Conservation (phyloP, 495 filamentous ascomycete species). For the Podospora conica region DNA sequence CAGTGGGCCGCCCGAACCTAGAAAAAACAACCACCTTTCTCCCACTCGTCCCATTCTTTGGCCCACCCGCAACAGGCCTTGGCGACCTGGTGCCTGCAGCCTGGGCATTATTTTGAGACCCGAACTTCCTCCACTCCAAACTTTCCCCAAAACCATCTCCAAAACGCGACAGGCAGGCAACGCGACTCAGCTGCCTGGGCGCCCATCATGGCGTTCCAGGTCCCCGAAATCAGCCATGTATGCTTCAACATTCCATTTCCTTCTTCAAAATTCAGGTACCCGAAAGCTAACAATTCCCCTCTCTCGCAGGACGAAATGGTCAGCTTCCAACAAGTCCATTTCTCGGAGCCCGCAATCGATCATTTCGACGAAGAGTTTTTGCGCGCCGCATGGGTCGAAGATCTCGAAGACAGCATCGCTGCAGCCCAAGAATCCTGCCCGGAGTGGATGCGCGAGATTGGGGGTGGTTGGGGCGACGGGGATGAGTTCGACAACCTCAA, state of each 20-base stretch:
- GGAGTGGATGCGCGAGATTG: too few relatives aligned
- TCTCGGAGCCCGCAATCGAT: slow-evolving; percentile 19
- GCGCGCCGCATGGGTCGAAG: too few relatives aligned
- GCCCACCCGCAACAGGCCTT: too few relatives aligned
- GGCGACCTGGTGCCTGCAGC: neutral
- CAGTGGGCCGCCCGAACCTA: too few relatives aligned
- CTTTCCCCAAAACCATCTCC: slow-evolving; percentile 6
- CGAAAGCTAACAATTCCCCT: neutral
- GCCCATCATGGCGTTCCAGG: slow-evolving; percentile 27
- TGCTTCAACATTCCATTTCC: slow-evolving; percentile 9
- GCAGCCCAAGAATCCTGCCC: too few relatives aligned
- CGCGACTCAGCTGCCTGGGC: slow-evolving; percentile 3
- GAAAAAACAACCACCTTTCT: too few relatives aligned
- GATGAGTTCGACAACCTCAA: too few relatives aligned
- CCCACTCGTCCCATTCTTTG: too few relatives aligned
- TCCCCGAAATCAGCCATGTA: slow-evolving; percentile 47
- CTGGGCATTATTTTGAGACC: neutral
- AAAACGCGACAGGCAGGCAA: neutral
- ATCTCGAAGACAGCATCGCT: too few relatives aligned
- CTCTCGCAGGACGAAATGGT: slow-evolving; percentile 59
- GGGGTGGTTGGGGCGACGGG: too few relatives aligned
- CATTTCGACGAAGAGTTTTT: neutral
- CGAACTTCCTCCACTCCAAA: neutral
- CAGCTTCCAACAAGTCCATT: slow-evolving; percentile 62
- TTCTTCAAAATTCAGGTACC: neutral